phyloP scores from a whole-genome alignment of 352 stramenopile genomes.

The Globisporangium spinosum region DNA sequence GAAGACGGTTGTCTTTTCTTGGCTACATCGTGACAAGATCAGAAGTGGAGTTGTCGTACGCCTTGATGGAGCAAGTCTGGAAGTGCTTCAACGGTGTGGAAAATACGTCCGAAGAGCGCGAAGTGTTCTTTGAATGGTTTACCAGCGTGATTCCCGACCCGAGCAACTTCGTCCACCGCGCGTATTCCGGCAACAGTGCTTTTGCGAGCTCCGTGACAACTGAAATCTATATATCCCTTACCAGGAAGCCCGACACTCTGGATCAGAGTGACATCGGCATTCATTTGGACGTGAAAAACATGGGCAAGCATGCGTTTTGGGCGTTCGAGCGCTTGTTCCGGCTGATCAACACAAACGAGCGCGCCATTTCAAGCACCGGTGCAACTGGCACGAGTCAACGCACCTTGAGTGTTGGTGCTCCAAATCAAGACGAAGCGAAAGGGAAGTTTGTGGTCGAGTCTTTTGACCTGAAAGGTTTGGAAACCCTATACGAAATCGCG shows the following conservation, averaged over 20 bases:
- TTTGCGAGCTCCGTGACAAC: conserved; percentile 45
- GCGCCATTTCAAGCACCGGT: conserved; percentile 33
- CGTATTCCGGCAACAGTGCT: conserved; percentile 55
- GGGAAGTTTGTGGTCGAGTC: conserved; percentile 52
- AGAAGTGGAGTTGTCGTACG: conserved; percentile 61
- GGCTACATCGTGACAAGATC: conserved; percentile 73
- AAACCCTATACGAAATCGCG: conserved; percentile 53
- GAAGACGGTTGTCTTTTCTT: conserved; percentile 66
- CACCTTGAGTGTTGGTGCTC: background rate
- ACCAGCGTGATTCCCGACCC: conserved; percentile 57
- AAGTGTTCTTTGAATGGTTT: conserved; percentile 81
- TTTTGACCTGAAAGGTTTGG: conserved; percentile 54
- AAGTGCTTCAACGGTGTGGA: conserved; percentile 40
- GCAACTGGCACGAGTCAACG: conserved; percentile 11
- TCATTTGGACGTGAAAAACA: conserved; percentile 41
- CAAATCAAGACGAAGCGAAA: conserved; percentile 18
- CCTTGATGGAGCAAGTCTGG: conserved; percentile 60
- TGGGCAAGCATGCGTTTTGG: conserved; percentile 55
- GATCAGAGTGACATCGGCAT: conserved; percentile 23
- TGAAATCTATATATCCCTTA: conserved; percentile 51
- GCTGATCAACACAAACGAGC: conserved; percentile 51
- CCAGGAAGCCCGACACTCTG: conserved; percentile 21
- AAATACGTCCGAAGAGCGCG: conserved; percentile 31
- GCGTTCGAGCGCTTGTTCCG: conserved; percentile 59
- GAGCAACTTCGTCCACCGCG: conserved; percentile 67